These are phyloP conservation scores for Helianthus annuus DNA, from an alignment of 129 eudicot genomes.

Conservation along the genomic window HanXRQr2.0-SUNRISE NC_035446.2:55685183-55685682, in stretches of 20 bases:
- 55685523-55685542: neutral
- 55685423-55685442: conserved; percentile 91
- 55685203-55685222: conserved; percentile 88
- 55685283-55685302: conserved; percentile 69
- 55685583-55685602: neutral
- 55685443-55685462: conserved; percentile 59
- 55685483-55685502: too few species aligned
- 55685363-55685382: conserved; percentile 89
- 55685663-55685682: neutral
- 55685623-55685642: neutral
- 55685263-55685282: conserved; percentile 85
- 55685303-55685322: conserved; percentile 81
- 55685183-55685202: conserved; percentile 75
- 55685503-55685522: neutral
- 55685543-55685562: neutral
- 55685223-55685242: conserved; percentile 93
- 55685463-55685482: neutral
- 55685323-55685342: conserved; percentile 85
- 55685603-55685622: neutral
- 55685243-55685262: conserved; percentile 85
- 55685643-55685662: neutral
- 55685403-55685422: conserved; percentile 93
- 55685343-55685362: conserved; percentile 95
- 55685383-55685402: conserved; percentile 73
- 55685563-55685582: neutral